phyloP scores from a whole-genome alignment of 1,284 basidiomycete genomes.

The Marasmius fiardii region DNA sequence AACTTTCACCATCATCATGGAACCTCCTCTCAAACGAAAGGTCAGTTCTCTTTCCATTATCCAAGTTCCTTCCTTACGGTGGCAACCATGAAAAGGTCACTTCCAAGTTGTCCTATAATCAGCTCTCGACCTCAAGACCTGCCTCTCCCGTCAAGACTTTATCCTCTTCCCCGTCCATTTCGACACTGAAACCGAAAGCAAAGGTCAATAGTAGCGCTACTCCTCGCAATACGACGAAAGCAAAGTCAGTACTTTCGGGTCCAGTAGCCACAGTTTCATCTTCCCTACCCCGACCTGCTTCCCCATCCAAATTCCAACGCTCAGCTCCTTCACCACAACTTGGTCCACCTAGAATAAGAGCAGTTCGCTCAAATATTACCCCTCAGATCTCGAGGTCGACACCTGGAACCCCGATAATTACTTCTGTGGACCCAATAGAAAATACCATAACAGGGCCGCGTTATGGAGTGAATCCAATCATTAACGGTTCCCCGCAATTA shows the following conservation, averaged over 20 bases:
- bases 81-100: slow-evolving; percentile 8
- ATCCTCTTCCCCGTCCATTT: slow-evolving; percentile 14
- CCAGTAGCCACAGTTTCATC: slow-evolving; percentile 10
- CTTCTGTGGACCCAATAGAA: not conserved
- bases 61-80: not conserved
- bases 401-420: not conserved
- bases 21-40: slow-evolving; percentile 34
- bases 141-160: slow-evolving; percentile 14
- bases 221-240: slow-evolving; percentile 13
- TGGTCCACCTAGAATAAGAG: slow-evolving; percentile 7
- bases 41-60: slow-evolving; percentile 24
- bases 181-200: slow-evolving; percentile 7
- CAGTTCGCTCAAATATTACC: slow-evolving; percentile 12
- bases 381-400: slow-evolving; percentile 1
- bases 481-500: not conserved
- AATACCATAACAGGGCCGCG: too few species aligned
- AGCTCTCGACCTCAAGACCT: slow-evolving; percentile 26
- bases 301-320: slow-evolving; percentile 25
- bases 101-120: slow-evolving; percentile 33
- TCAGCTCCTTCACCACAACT: slow-evolving; percentile 4
- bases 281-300: slow-evolving; percentile 20
- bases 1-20: slow-evolving; percentile 5
- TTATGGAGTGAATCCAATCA: too few species aligned
- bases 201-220: slow-evolving; percentile 3
- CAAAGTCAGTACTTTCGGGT: not conserved